Base-by-base conservation (phyloP, 345 rosid genomes). In the Salix brachista region DNA sequence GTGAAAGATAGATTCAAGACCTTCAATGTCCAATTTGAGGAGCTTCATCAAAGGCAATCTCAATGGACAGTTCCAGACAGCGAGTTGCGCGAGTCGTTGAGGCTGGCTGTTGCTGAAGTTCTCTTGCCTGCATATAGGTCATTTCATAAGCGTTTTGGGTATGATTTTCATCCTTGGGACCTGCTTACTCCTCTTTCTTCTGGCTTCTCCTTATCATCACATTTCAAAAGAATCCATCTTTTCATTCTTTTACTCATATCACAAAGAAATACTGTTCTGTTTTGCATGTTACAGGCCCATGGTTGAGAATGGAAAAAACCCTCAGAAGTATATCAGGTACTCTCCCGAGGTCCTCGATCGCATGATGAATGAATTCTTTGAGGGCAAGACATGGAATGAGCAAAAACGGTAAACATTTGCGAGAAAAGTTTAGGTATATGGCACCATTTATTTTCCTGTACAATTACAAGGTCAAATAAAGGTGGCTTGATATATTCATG, bases 21-120 rank as follows among this genome's bases (percentile, higher is more conserved):
- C 32, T 96, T 96, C 84, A 96, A 92, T 73, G 58, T 72, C 36
- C 94, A 89, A 82, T 96, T 96, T 50, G 99, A 96, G 83, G 99
- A 96, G 84, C 83, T 94, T 84, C 93, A 96, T 77, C 91, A 86
- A 65, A 90, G 97, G 77, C 99, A 96, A 85, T 92, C 94, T 28
- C 99, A 96, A 66, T 94, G 99, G 99, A 91, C 97, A 6, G 95
- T 96, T 74, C 99, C 97, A 0, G 99, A 96, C 89, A 94, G 97
- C 17, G 98, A 96, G 80, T 77, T 94, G 75, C 91, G 98, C 0
- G 98, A 96, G 73, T 96, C 98, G 30, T 80, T 96, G 42, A 89
- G 97, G 73, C 97, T 96, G 5, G 98, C 99, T 46, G 99, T 96
- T 70, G 98, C 99, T 2, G 98, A 96, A 83, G 97, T 96, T 30